These are phyloP conservation scores for Saccharomycopsis fermentans DNA, from an alignment of 805 yeast species.

Conservation along the genomic window DNA sequence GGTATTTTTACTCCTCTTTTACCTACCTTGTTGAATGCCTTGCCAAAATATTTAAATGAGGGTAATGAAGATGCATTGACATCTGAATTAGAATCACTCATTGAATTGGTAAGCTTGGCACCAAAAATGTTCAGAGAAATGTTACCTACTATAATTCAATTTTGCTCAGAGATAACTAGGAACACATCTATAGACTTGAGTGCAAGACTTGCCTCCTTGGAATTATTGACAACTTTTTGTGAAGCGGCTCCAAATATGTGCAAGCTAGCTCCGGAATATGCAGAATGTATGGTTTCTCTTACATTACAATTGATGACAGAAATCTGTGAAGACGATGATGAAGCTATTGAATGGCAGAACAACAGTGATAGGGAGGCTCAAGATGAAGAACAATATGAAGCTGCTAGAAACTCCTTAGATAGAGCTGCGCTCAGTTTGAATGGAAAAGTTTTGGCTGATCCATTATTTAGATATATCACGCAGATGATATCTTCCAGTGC, in stretches of 20 bases:
- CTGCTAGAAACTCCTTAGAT: slow-evolving; percentile 92
- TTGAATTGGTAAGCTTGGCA: slow-evolving; percentile 85
- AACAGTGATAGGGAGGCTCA: slow-evolving; percentile 73
- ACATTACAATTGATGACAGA: slow-evolving; percentile 85
- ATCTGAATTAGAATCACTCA: slow-evolving; percentile 77
- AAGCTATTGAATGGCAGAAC: slow-evolving; percentile 77
- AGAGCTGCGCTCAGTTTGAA: slow-evolving; percentile 77
- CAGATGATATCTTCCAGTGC: slow-evolving; percentile 62
- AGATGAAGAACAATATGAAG: slow-evolving; percentile 79
- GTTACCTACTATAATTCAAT: slow-evolving; percentile 81
- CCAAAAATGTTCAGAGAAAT: slow-evolving; percentile 90
- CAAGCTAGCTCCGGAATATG: slow-evolving; percentile 62
- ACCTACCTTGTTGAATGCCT: slow-evolving; percentile 75
- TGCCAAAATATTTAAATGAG: slow-evolving; percentile 71
- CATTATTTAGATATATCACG: slow-evolving; percentile 79
- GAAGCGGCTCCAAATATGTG: slow-evolving; percentile 96
- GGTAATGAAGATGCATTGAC: slow-evolving; percentile 79
- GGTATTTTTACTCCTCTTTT: slow-evolving; percentile 62
- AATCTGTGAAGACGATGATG: slow-evolving; percentile 81
- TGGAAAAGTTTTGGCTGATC: slow-evolving; percentile 75
- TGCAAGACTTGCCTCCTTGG: slow-evolving; percentile 81
- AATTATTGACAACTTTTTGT: slow-evolving; percentile 79
- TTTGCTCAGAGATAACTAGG: slow-evolving; percentile 74
- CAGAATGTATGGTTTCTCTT: slow-evolving; percentile 58
- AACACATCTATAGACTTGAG: slow-evolving; percentile 68